Conservation (phyloP, 768 basidiomycete species). For the Suillus brevipes region DNA sequence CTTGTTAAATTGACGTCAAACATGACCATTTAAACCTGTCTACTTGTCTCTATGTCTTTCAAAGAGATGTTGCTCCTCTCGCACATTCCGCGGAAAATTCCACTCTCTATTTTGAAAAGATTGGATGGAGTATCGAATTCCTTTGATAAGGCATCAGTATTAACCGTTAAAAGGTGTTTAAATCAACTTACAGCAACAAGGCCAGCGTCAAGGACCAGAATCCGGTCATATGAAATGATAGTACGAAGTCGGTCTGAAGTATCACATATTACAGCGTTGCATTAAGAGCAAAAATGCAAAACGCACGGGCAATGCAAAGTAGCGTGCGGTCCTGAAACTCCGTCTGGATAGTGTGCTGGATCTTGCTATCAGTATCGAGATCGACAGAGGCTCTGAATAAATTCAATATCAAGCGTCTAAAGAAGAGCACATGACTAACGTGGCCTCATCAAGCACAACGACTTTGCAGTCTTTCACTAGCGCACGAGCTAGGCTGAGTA, state of each 20-base stretch:
- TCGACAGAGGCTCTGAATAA: conserved; percentile 37
- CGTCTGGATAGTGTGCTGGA: conserved; percentile 46
- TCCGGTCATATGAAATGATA: conserved; percentile 61
- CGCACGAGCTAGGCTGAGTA: conserved; percentile 55
- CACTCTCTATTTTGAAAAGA: conserved; percentile 30
- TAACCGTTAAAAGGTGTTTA: neutral
- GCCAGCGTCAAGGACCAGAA: conserved; percentile 68
- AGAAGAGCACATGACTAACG: conserved; percentile 33
- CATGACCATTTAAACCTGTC: neutral
- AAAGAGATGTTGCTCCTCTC: conserved; percentile 50
- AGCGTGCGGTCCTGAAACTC: conserved; percentile 51
- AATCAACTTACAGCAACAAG: conserved; percentile 45
- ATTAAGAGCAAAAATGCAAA: conserved; percentile 16
- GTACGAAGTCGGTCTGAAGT: conserved; percentile 48
- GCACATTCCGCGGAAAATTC: conserved; percentile 67
- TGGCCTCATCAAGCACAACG: conserved; percentile 49
- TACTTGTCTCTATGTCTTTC: conserved; percentile 40
- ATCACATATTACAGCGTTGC: neutral
- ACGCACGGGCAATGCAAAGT: conserved; percentile 46
- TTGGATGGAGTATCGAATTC: conserved; percentile 61
- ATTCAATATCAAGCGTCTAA: neutral
- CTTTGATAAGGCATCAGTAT: conserved; percentile 22
- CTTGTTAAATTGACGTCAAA: neutral
- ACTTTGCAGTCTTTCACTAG: conserved; percentile 51
- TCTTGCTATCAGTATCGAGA: conserved; percentile 52